These are phyloP conservation scores for Setaria viridis DNA, from an alignment of 202 grass and related monocot species.

Conservation along the genomic window DNA sequence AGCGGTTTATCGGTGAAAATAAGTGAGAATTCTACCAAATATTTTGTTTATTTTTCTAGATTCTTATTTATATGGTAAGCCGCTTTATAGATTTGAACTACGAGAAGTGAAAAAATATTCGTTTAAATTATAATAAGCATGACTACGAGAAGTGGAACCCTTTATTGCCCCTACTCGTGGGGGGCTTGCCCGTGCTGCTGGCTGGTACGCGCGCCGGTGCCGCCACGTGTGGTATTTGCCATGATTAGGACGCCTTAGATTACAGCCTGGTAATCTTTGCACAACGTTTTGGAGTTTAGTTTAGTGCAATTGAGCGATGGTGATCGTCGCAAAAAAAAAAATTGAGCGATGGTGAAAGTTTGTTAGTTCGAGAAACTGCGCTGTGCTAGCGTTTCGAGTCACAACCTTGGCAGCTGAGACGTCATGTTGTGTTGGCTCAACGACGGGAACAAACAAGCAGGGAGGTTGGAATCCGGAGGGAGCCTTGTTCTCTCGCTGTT, in stretches of 20 bases:
- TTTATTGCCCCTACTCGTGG: neutral
- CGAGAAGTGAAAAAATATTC: too few species aligned
- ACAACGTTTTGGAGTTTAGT: neutral
- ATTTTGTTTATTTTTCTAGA: too few species aligned
- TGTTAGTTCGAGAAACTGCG: neutral
- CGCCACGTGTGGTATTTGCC: slow-evolving; percentile 33
- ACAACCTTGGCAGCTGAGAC: neutral
- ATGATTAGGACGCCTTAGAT: neutral
- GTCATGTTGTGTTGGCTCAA: neutral
- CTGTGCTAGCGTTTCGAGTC: neutral
- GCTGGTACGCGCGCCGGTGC: slow-evolving; percentile 13
- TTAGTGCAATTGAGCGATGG: neutral
- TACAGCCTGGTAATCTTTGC: neutral
- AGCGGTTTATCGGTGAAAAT: too few species aligned
- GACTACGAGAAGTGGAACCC: too few species aligned
- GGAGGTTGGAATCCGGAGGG: neutral
- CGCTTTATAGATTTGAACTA: too few species aligned
- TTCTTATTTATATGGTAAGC: too few species aligned
- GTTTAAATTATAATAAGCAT: too few species aligned
- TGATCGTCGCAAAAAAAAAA: too few species aligned
- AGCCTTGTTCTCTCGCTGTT: neutral
- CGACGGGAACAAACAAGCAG: neutral
- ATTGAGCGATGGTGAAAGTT: neutral
- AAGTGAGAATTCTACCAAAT: too few species aligned
- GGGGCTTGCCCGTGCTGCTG: neutral